Conservation (phyloP, 2,329 filamentous ascomycete species). For the Epichloe typhina region DNA sequence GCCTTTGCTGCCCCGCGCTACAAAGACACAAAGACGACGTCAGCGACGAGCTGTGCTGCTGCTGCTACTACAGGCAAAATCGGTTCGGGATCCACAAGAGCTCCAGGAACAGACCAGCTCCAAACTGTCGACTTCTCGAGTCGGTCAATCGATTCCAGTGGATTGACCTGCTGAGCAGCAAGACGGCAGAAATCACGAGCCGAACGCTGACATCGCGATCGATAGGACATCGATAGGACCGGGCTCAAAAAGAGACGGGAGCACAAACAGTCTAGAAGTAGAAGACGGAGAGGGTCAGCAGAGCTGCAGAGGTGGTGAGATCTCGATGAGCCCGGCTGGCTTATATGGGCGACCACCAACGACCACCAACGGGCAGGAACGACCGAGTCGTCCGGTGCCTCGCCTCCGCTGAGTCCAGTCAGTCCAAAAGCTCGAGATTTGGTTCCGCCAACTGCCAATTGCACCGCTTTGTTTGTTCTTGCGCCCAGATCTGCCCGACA, state of each 20-base stretch:
- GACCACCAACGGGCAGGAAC: not conserved
- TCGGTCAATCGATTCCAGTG: not conserved
- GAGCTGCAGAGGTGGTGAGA: not conserved
- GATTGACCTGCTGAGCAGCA: not conserved
- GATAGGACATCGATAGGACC: not conserved
- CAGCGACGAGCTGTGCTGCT: not conserved
- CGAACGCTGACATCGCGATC: not conserved
- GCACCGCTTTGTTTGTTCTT: not conserved
- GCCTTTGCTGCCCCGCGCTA: slow-evolving; percentile 8
- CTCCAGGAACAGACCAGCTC: not conserved
- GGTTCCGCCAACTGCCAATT: not conserved
- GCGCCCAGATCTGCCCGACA: not conserved
- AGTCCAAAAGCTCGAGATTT: not conserved
- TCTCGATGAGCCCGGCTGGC: not conserved
- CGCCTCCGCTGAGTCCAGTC: not conserved
- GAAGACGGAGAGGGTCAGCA: not conserved
- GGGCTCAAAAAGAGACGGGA: not conserved
- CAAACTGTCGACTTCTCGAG: not conserved
- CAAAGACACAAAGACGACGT: slow-evolving; percentile 1
- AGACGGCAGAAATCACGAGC: not conserved
- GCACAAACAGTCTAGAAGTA: not conserved
- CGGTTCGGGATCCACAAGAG: slow-evolving; percentile 1
- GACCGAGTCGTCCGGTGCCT: not conserved
- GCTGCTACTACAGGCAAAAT: not conserved
- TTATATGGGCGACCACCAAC: too few species aligned